phyloP scores from a whole-genome alignment of 2,329 filamentous ascomycete genomes.

The Colletotrichum trifolii region DNA sequence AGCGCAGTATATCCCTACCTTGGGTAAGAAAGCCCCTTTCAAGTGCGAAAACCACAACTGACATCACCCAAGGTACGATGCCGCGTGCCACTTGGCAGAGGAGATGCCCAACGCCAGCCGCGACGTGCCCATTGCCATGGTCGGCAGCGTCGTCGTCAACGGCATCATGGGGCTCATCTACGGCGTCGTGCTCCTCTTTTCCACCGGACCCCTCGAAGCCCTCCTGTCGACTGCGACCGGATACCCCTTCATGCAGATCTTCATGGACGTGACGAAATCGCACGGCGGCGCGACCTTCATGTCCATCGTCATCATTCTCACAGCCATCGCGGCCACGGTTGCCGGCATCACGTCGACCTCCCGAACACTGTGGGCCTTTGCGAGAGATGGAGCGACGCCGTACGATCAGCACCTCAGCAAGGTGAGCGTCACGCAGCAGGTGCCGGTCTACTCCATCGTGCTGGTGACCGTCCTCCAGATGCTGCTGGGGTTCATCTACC shows the following conservation, averaged over 20 bases:
- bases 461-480: slow-evolving; percentile 43
- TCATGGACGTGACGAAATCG: slow-evolving; percentile 44
- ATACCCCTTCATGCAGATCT: slow-evolving; percentile 56
- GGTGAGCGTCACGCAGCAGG: slow-evolving; percentile 44
- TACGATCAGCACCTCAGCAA: slow-evolving; percentile 50
- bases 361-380: slow-evolving; percentile 52
- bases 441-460: slow-evolving; percentile 46
- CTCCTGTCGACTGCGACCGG: slow-evolving; percentile 54
- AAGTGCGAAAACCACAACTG: background rate
- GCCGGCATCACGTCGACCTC: slow-evolving; percentile 50
- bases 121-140: slow-evolving; percentile 48
- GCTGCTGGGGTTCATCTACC: slow-evolving; percentile 51
- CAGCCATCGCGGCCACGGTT: slow-evolving; percentile 44
- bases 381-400: slow-evolving; percentile 49
- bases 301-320: slow-evolving; percentile 42
- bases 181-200: slow-evolving; percentile 55
- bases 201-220: slow-evolving; percentile 50
- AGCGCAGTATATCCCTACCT: slow-evolving; percentile 48
- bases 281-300: slow-evolving; percentile 42
- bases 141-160: slow-evolving; percentile 51
- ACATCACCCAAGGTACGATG: slow-evolving; percentile 43
- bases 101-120: slow-evolving; percentile 48
- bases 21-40: slow-evolving; percentile 40
- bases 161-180: slow-evolving; percentile 57
- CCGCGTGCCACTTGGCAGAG: slow-evolving; percentile 47